Base-by-base conservation (phyloP, 2,329 filamentous ascomycete species). In the Ascochyta viciae-villosae region DNA sequence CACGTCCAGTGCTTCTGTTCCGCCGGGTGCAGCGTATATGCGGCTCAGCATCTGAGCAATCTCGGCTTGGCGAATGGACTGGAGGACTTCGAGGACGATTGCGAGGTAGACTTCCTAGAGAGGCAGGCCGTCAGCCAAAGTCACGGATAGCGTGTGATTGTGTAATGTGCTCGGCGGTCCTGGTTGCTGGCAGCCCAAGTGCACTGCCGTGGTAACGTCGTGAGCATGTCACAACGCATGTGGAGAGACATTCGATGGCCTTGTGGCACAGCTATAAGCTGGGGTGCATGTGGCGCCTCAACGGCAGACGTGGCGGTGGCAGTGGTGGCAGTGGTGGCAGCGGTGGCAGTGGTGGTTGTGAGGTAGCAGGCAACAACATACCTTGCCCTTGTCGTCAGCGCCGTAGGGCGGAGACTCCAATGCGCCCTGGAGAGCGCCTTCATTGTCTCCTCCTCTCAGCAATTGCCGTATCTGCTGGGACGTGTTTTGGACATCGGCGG, bases 11-110 rank as follows among this genome's bases (percentile, higher is more conserved):
- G 90, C 84, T 78, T 98, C 95, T 59, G 86, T 87, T 26, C 95
- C 95, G 59, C 90, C 90, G 46, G 90, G 86, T 10, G 88, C 87
- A 57, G 81, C 82, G 79, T 95, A 92, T 71, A 98, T 89, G 54
- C 88, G 86, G 78, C 89, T 87, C 65, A 99, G 82, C 70, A 98
- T 87, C 13, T 91, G 90, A 62, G 88, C 92, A 91, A 98, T 98
- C 68, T 99, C 95, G 67, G 90, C 90, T 72, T 95, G 92, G 76
- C 96, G 93, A 79, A 98, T 98, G 19, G 92, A 95, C 78, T 96
- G 93, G 63, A 99, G 82, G 55, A 98, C 93, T 79, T 99, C 95
- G 59, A 92, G 87, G 37, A 99, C 90, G 19, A 91, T 94, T 65
- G 91, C 87, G 62, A 96, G 82, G 76, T 98, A 92, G 27, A 92